Conservation (phyloP, 495 filamentous ascomycete species). For the Pyronema domesticum region DNA sequence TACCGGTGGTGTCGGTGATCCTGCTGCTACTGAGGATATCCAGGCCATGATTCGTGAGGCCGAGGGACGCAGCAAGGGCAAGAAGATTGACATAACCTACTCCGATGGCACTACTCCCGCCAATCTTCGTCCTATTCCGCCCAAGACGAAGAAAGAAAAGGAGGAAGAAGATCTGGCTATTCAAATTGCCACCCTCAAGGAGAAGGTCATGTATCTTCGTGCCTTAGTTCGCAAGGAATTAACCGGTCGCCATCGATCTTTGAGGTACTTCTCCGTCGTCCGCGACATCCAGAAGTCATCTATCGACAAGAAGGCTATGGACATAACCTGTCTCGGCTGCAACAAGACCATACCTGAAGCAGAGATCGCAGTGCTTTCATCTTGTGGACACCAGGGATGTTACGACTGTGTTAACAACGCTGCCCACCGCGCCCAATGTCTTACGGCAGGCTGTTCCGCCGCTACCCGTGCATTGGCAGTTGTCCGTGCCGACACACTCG, state of each 20-base stretch:
- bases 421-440: conserved; percentile 19
- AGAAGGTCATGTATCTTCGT: conserved; percentile 17
- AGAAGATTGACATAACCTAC: neutral
- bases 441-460: conserved; percentile 17
- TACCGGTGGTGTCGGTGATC: conserved; percentile 19
- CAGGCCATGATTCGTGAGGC: conserved; percentile 19
- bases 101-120: neutral
- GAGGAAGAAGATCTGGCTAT: conserved; percentile 17
- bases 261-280: conserved; percentile 23
- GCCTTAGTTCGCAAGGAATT: conserved; percentile 21
- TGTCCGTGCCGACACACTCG: conserved; percentile 26
- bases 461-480: conserved; percentile 24
- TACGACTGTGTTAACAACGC: conserved; percentile 25
- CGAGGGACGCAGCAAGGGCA: conserved; percentile 11
- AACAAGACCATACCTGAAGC: conserved; percentile 8
- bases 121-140: neutral
- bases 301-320: conserved; percentile 1
- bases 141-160: conserved; percentile 7
- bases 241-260: conserved; percentile 22
- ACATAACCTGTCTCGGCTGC: conserved; percentile 26
- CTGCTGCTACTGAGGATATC: conserved; percentile 18
- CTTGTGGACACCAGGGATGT: conserved; percentile 38
- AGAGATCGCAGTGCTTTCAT: conserved; percentile 29
- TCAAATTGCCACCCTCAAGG: conserved; percentile 19
- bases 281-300: conserved; percentile 23